Percentiles rank a stretch among this genome's conserved stretches.
phyloP scores from a whole-genome alignment of 306 rosid species.

The Corylus avellana region DNA sequence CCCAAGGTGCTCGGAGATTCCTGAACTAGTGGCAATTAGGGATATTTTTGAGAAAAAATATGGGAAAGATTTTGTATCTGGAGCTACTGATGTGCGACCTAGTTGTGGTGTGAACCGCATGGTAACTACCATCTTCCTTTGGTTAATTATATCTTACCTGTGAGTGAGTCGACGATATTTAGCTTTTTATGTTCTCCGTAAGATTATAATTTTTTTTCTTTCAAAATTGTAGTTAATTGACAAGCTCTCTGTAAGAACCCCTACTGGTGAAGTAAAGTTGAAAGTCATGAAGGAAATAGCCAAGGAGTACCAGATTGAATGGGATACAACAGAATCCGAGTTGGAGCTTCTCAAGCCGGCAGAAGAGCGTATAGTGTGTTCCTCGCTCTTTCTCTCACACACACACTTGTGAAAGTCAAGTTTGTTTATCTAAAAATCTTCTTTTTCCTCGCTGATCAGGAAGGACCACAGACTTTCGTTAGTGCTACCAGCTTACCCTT shows the following conservation, averaged over 20 bases:
- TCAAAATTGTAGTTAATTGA: constrained; percentile 65
- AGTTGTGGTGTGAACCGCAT: constrained; percentile 86
- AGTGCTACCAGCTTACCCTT: constrained; percentile 5
- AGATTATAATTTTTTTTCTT: background rate
- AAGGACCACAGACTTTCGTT: constrained; percentile 9
- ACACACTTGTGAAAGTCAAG: background rate
- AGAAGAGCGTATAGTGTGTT: constrained; percentile 75
- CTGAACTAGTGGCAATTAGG: constrained; percentile 70
- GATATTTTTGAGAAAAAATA: constrained; percentile 88
- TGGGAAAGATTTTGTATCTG: constrained; percentile 89
- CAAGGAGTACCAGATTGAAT: constrained; percentile 76
- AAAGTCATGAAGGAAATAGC: constrained; percentile 93
- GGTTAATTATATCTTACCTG: background rate
- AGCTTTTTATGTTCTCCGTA: background rate
- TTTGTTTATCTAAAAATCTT: background rate
- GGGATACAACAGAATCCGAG: constrained; percentile 89
- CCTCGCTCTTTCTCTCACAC: constrained; percentile 19
- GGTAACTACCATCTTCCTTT: constrained; percentile 38
- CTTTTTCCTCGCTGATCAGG: constrained; percentile 1
- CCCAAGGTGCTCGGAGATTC: constrained; percentile 95
- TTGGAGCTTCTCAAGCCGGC: constrained; percentile 82
- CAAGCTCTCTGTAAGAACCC: constrained; percentile 94
- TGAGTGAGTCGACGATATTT: background rate
- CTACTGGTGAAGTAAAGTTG: constrained; percentile 70
- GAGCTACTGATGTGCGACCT: constrained; percentile 90